Conservation (phyloP, 306 rosid species). For the Purshia tridentata region DNA sequence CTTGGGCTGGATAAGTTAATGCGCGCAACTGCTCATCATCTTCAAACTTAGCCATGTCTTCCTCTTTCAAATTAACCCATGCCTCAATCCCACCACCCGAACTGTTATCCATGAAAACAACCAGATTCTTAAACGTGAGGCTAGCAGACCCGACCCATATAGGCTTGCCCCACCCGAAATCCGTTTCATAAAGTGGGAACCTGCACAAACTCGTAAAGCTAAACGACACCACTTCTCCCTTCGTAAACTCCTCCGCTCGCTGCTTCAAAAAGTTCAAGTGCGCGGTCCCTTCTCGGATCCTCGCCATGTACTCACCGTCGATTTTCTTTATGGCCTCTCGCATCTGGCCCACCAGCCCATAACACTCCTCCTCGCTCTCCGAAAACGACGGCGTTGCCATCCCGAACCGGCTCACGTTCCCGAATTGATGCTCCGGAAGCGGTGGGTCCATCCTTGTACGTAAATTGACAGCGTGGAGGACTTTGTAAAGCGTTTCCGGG, state of each 20-base stretch:
- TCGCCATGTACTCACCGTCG: constrained; percentile 12
- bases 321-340: constrained; percentile 16
- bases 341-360: constrained; percentile 14
- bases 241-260: constrained; percentile 5
- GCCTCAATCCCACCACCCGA: constrained; percentile 37
- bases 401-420: constrained; percentile 27
- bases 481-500: constrained; percentile 4
- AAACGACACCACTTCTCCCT: constrained; percentile 22
- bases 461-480: constrained; percentile 11
- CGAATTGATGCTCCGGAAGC: constrained; percentile 21
- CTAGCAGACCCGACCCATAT: constrained; percentile 35
- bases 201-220: constrained; percentile 34
- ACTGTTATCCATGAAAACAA: constrained; percentile 22
- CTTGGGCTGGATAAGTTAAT: neutral
- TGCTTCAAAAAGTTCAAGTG: constrained; percentile 6
- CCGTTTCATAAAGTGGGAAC: constrained; percentile 34
- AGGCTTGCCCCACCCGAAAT: constrained; percentile 52
- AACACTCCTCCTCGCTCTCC: constrained; percentile 4
- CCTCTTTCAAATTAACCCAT: constrained; percentile 37
- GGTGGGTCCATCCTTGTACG: constrained; percentile 23
- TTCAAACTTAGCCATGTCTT: constrained; percentile 32
- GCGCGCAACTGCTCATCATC: constrained; percentile 18
- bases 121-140: constrained; percentile 17
- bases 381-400: constrained; percentile 13
- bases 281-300: constrained; percentile 1